phyloP scores from a whole-genome alignment of 441 rosid genomes.

The Melastoma candidum region DNA sequence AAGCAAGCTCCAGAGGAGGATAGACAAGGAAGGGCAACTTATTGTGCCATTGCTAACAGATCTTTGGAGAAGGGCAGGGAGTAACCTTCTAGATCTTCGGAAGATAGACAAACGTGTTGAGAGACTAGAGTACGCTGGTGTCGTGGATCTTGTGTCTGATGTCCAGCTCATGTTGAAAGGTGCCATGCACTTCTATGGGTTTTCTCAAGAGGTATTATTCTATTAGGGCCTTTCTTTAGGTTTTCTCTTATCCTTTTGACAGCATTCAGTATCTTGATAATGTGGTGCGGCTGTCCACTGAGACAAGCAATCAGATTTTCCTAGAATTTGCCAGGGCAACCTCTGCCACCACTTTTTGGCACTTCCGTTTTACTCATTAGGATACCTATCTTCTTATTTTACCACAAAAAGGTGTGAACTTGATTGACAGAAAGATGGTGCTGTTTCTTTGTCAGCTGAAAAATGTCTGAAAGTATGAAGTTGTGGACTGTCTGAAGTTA shows the following conservation, averaged over 20 bases:
- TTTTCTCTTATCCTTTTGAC: neutral
- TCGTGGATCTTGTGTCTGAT: slow-evolving; percentile 84
- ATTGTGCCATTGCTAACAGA: slow-evolving; percentile 86
- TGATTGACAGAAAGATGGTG: too few relatives aligned
- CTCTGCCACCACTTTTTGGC: too few relatives aligned
- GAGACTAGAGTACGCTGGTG: slow-evolving; percentile 66
- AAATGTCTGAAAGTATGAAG: too few relatives aligned
- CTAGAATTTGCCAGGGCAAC: too few relatives aligned
- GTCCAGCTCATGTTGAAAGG: slow-evolving; percentile 83
- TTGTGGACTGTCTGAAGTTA: too few relatives aligned
- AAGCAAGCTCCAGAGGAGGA: slow-evolving; percentile 84
- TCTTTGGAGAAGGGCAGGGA: slow-evolving; percentile 85
- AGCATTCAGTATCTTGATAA: too few relatives aligned
- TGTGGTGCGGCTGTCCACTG: too few relatives aligned
- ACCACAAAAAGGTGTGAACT: too few relatives aligned
- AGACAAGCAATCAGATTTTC: too few relatives aligned
- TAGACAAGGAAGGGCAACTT: slow-evolving; percentile 90
- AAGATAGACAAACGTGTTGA: slow-evolving; percentile 88
- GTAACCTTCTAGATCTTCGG: slow-evolving; percentile 65
- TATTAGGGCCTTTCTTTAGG: neutral
- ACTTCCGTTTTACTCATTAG: too few relatives aligned
- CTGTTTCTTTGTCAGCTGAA: too few relatives aligned
- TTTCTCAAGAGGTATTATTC: slow-evolving; percentile 75
- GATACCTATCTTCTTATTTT: too few relatives aligned
- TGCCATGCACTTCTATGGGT: slow-evolving; percentile 78